These are phyloP conservation scores for Alternaria dauci DNA, from an alignment of 2,329 filamentous ascomycete genomes.

Conservation along the genomic window DNA sequence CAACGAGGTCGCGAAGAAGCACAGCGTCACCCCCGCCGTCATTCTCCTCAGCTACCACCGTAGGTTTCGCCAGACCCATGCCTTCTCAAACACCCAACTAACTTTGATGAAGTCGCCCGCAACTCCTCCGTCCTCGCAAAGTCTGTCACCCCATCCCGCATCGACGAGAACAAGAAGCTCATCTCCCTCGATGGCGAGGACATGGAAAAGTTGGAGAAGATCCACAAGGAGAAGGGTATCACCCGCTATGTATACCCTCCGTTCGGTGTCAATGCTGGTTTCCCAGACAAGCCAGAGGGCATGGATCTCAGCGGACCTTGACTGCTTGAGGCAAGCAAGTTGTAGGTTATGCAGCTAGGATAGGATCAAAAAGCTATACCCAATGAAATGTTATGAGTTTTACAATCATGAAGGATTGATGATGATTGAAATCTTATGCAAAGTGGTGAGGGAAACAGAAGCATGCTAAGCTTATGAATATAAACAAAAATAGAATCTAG, in stretches of 20 bases:
- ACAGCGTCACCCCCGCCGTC: conserved; percentile 59
- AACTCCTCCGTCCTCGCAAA: conserved; percentile 77
- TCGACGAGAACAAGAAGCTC: conserved; percentile 74
- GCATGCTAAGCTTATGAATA: not conserved
- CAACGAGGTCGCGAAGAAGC: conserved; percentile 60
- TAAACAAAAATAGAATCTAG: not conserved
- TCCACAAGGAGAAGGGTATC: conserved; percentile 58
- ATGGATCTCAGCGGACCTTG: conserved; percentile 46
- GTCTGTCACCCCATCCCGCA: conserved; percentile 72
- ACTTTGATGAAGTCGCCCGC: conserved; percentile 64
- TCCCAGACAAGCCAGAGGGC: conserved; percentile 57
- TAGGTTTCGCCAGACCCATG: conserved; percentile 52
- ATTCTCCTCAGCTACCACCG: conserved; percentile 77
- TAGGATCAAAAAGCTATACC: conserved; percentile 20
- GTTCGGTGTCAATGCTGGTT: conserved; percentile 60
- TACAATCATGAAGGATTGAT: not conserved
- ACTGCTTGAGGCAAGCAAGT: conserved; percentile 17
- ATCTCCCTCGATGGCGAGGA: conserved; percentile 72
- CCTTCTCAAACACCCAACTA: not conserved
- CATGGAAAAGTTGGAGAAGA: conserved; percentile 58
- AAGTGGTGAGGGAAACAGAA: not conserved
- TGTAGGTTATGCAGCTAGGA: conserved; percentile 13
- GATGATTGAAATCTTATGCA: not conserved
- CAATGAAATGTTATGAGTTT: conserved; percentile 6
- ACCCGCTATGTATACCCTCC: conserved; percentile 59